Evolutionary conservation across 495 filamentous ascomycete genomes (phyloP), one percentile per base, ranked within the genome.

Genomic region (Penicillium ucsense): DNA sequence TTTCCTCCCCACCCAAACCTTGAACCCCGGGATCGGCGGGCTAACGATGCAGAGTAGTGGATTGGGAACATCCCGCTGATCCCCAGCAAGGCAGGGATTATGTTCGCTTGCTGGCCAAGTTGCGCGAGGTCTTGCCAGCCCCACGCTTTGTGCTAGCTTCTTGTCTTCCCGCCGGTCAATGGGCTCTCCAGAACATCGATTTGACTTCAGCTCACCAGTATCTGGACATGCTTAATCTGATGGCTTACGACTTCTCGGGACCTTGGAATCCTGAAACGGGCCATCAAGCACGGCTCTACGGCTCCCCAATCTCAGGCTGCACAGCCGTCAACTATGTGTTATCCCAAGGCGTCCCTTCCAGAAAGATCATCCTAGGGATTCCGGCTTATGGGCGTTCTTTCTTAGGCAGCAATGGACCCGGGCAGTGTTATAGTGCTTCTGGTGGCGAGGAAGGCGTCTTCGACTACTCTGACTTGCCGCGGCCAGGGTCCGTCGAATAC

Each of bases 181-280:
- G 82, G 77, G 77, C 82, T 1, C 65, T 95, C 33, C 76, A 80
- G 48, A 75, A 90, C 57, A 92, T 95, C 55, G 79, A 90, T 58
- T 73, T 94, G 10, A 65, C 67, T 37, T 67, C 73, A 31, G 80
- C 83, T 1, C 72, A 81, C 20, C 62, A 76, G 38, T 81, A 86
- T 44, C 72, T 94, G 36, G 87, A 94, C 64, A 76, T 82, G 46
- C 70, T 95, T 57, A 94, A 94, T 57, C 64, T 95, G 27, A 90
- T 85, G 78, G 77, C 85, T 5, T 95, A 94, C 59, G 89, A 95
- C 62, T 94, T 94, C 63, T 77, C 77, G n/a, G 88, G 88, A 1
- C 76, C 84, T 1, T 92, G 88, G 89, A 74, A 77, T 3, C 60
- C 72, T 37, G 68, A 75, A 45, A 77, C 78, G 34, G 88, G 85